Conservation (phyloP, 768 basidiomycete species). For the Pleurotus ostreatus region DNA sequence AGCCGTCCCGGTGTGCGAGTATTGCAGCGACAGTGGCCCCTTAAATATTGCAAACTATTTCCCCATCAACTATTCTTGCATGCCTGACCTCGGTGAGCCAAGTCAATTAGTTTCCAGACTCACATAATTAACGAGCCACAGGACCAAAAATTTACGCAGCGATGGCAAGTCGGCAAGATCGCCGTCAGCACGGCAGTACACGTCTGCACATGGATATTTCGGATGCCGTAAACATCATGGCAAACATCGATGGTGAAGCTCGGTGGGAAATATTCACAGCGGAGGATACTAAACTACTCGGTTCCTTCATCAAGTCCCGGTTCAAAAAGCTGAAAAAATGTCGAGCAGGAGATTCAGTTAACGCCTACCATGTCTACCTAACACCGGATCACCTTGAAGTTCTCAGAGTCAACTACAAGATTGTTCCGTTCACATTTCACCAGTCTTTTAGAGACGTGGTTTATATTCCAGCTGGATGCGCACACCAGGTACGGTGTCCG, state of each 20-base stretch:
- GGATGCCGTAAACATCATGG: conserved; percentile 70
- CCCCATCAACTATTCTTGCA: conserved; percentile 46
- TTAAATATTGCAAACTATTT: conserved; percentile 67
- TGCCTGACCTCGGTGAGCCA: conserved; percentile 48
- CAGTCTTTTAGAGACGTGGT: conserved; percentile 72
- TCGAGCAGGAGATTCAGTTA: conserved; percentile 3
- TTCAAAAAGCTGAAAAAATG: neutral
- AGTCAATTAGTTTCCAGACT: conserved; percentile 3
- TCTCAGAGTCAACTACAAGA: conserved; percentile 47
- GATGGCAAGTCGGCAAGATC: conserved; percentile 45
- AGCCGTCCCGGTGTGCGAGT: conserved; percentile 61
- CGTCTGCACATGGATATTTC: conserved; percentile 70
- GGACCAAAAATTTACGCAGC: conserved; percentile 78
- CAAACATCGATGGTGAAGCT: conserved; percentile 57
- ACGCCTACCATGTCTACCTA: conserved; percentile 3
- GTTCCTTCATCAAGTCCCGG: conserved; percentile 43
- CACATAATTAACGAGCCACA: conserved; percentile 17
- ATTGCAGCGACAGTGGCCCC: conserved; percentile 61
- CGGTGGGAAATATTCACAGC: conserved; percentile 69
- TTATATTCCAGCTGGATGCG: conserved; percentile 72
- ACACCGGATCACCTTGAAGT: conserved; percentile 42
- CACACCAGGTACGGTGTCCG: conserved; percentile 48
- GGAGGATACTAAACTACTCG: conserved; percentile 51
- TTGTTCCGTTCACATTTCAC: conserved; percentile 58
- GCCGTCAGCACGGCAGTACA: conserved; percentile 60